These are phyloP conservation scores for Leishmania gerbilli DNA, from an alignment of 208 protist species.

Conservation along the genomic window DNA sequence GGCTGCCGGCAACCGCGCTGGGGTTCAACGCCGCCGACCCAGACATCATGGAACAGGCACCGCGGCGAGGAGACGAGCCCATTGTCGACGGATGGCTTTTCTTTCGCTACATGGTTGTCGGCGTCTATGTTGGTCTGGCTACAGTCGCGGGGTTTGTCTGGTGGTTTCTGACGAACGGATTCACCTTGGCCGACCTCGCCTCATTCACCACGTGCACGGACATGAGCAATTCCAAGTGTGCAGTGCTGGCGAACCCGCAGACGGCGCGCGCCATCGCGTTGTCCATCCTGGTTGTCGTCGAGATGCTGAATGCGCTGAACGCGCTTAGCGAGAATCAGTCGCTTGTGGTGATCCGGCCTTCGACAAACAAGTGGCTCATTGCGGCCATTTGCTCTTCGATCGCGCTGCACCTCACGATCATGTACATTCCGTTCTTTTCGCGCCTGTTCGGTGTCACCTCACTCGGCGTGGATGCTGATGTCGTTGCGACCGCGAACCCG, in stretches of 20 bases:
- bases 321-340: slow-evolving; percentile 94
- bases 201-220: slow-evolving; percentile 60
- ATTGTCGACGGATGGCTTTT: slow-evolving; percentile 90
- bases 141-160: slow-evolving; percentile 83
- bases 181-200: slow-evolving; percentile 64
- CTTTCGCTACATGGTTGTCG: slow-evolving; percentile 83
- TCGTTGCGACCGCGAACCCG: slow-evolving; percentile 46
- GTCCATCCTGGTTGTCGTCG: slow-evolving; percentile 93
- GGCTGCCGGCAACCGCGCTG: slow-evolving; percentile 97
- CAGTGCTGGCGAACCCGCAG: slow-evolving; percentile 54
- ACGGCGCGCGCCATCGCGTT: slow-evolving; percentile 88
- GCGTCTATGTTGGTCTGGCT: slow-evolving; percentile 83
- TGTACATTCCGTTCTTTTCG: slow-evolving; percentile 92
- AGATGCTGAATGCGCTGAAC: slow-evolving; percentile 97
- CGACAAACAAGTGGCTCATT: slow-evolving; percentile 82
- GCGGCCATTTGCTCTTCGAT: slow-evolving; percentile 85
- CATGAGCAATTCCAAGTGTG: slow-evolving; percentile 55
- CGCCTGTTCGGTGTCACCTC: slow-evolving; percentile 86
- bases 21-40: slow-evolving; percentile 91
- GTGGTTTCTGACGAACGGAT: slow-evolving; percentile 86
- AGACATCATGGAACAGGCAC: slow-evolving; percentile 92
- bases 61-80: slow-evolving; percentile 80
- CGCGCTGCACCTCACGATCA: slow-evolving; percentile 88
- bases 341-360: slow-evolving; percentile 67
- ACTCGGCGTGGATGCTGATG: slow-evolving; percentile 62